A percentile compares a stretch with the other conserved stretches of the same genome.
phyloP scores from a whole-genome alignment of 2,329 filamentous ascomycete genomes.

The Pleoardoris graminearum region DNA sequence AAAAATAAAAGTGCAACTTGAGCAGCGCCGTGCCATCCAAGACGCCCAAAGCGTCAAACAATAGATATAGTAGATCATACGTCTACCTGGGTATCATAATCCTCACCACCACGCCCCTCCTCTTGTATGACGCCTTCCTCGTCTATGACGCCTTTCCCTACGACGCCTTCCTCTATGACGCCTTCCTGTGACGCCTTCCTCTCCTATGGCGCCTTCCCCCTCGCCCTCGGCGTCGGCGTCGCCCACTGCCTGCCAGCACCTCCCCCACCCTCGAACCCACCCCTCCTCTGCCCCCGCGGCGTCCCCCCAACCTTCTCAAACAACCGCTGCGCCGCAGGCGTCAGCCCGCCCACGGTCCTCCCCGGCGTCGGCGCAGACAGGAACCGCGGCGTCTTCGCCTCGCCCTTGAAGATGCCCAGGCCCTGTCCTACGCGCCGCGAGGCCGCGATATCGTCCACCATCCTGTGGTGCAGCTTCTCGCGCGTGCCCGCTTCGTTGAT shows the following conservation, averaged over 20 bases:
- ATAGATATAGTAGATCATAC: too few species aligned
- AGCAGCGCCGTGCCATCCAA: too few species aligned
- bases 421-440: constrained; percentile 18
- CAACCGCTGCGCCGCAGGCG: constrained; percentile 69
- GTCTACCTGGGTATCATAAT: neutral
- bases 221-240: constrained; percentile 32
- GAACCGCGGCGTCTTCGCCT: constrained; percentile 61
- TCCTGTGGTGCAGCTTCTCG: constrained; percentile 71
- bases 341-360: constrained; percentile 62
- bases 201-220: constrained; percentile 19
- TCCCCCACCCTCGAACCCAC: constrained; percentile 24
- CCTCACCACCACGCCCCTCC: neutral
- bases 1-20: too few species aligned
- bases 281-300: constrained; percentile 17
- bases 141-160: too few species aligned
- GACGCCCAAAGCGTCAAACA: neutral
- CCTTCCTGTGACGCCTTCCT: too few species aligned
- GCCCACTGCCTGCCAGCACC: constrained; percentile 27
- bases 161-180: too few species aligned
- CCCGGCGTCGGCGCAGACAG: constrained; percentile 72
- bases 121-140: neutral
- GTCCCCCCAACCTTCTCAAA: constrained; percentile 44
- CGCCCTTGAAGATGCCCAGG: constrained; percentile 28
- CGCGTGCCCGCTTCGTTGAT: constrained; percentile 74
- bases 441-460: constrained; percentile 52